Evolutionary conservation across 352 stramenopile genomes (phyloP).

Genomic region (Phytophthora agathidicida): DNA sequence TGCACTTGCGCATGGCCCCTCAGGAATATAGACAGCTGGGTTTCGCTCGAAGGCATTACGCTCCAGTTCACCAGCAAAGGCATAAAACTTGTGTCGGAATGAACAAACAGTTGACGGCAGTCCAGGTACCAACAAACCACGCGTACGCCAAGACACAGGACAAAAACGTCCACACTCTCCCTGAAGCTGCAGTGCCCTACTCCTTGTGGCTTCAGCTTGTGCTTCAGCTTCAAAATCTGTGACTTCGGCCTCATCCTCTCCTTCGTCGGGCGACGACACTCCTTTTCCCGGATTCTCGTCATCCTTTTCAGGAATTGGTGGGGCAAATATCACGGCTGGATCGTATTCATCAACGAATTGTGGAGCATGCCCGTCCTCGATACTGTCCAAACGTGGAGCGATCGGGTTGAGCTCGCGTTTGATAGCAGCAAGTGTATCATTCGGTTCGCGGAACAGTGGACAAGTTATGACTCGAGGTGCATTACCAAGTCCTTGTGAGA

Average conservation of each 20-base stretch:
- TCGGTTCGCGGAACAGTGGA: conserved; percentile 27
- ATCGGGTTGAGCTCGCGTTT: conserved; percentile 43
- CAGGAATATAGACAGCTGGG: conserved; percentile 50
- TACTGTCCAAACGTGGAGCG: conserved; percentile 46
- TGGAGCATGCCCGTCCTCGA: conserved; percentile 45
- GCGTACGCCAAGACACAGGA: conserved; percentile 58
- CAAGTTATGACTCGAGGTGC: conserved; percentile 28
- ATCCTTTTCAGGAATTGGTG: conserved; percentile 19
- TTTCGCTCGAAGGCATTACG: conserved; percentile 56
- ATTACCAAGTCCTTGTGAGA: conserved; percentile 15
- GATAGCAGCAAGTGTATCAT: conserved; percentile 41
- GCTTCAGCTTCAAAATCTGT: conserved; percentile 15
- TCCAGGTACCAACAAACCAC: conserved; percentile 49
- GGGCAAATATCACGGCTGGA: conserved; percentile 33
- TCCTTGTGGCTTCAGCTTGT: conserved; percentile 19
- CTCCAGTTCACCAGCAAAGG: conserved; percentile 54
- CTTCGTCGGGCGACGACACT: background rate
- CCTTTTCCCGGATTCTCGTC: conserved; percentile 7
- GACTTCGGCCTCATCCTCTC: conserved; percentile 2
- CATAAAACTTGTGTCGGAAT: conserved; percentile 57
- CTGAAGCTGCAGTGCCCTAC: conserved; percentile 27
- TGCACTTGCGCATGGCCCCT: conserved; percentile 24
- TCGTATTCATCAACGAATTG: conserved; percentile 37
- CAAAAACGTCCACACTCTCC: conserved; percentile 70
- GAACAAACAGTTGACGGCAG: conserved; percentile 39